Base-by-base conservation (phyloP, 2,329 filamentous ascomycete species). In the Colletotrichum lini region DNA sequence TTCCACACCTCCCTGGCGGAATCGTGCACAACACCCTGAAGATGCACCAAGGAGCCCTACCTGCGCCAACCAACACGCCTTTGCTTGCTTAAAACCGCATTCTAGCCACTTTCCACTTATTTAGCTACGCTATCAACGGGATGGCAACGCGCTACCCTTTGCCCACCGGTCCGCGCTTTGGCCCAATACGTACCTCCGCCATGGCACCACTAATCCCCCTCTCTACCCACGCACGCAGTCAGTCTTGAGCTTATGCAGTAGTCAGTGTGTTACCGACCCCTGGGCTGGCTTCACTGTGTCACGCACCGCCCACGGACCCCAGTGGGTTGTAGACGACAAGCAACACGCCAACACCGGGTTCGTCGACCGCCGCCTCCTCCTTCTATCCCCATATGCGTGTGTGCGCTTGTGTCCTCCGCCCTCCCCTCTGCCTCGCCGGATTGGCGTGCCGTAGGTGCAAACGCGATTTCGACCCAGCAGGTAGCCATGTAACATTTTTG, bases 81-180 rank as follows among this genome's bases (percentile, higher is more conserved):
- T 38, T 38, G 35, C 35, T 62, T 35, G 21, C n/a, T 45, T 35
- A 38, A 40, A 12, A 53, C 10, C 57, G 38, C 30, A 59, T 21
- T 23, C 53, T 59, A 59, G 64, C 58, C 65, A 44, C 45, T 50
- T 47, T 23, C 52, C 45, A 49, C 68, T 54, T 47, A 38, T 59
- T 50, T 68, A 53, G 65, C 53, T 59, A 53, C 47, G 40, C 44
- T 63, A 63, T 68, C 58, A 68, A 69, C 65, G 69, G 69, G 69
- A 72, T 64, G 65, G 65, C 69, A 49, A 67, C 35, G 44, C 57
- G 26, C 64, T 62, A 70, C 59, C n/a, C 65, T 38, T 47, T 54
- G 59, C 65, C 58, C 62, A 44, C 65, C 47, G 58, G 58, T 30
- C 57, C 53, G 53, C 50, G 59, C 65, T 65, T 50, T 47, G 54